Conservation (phyloP, 1,284 basidiomycete genomes). For the Tilletia indica region DNA sequence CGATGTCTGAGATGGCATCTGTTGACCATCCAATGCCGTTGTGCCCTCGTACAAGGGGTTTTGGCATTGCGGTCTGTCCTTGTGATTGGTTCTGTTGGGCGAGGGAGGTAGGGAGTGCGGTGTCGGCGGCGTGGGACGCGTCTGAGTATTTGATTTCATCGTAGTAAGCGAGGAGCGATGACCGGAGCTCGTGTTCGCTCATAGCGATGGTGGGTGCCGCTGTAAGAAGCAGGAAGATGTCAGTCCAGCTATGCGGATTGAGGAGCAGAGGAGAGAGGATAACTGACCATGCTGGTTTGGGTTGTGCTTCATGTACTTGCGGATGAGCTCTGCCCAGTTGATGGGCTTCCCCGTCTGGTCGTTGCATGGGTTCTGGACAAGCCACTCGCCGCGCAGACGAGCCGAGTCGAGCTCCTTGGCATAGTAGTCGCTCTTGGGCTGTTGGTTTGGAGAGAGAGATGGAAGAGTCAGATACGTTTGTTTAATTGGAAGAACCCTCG, state of each 20-base stretch:
- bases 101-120: constrained; percentile 25
- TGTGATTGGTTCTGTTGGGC: constrained; percentile 20
- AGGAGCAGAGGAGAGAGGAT: background rate
- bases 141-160: constrained; percentile 36
- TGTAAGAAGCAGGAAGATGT: constrained; percentile 12
- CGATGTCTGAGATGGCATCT: constrained; percentile 27
- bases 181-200: constrained; percentile 40
- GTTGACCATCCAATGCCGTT: constrained; percentile 42
- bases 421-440: constrained; percentile 45
- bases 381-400: constrained; percentile 46
- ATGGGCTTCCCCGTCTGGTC: constrained; percentile 20
- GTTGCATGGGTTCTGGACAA: constrained; percentile 32
- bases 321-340: constrained; percentile 52
- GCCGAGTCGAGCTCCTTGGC: constrained; percentile 49
- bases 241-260: background rate
- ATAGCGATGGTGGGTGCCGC: constrained; percentile 31
- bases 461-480: background rate
- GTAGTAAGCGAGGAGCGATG: constrained; percentile 31
- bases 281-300: constrained; percentile 33
- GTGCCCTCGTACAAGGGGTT: constrained; percentile 29
- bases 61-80: constrained; percentile 36
- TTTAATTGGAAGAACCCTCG: background rate
- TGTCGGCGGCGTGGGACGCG: constrained; percentile 37
- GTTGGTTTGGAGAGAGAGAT: background rate
- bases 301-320: constrained; percentile 56